These are phyloP conservation scores for Chlamydomonas sphaeroides DNA, from an alignment of 139 green algal species.

Conservation along the genomic window DNA sequence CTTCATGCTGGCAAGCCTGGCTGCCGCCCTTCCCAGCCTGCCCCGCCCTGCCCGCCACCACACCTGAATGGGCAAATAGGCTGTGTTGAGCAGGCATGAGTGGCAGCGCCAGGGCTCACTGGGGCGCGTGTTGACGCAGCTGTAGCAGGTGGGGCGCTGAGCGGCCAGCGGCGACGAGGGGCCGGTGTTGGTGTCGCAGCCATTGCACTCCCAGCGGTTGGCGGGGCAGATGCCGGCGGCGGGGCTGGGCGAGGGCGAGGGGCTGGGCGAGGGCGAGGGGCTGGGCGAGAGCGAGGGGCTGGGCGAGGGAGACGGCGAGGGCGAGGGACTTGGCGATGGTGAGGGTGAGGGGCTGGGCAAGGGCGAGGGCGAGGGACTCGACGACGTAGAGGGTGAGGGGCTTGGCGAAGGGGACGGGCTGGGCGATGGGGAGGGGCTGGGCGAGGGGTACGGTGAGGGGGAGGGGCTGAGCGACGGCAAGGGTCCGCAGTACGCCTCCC, in stretches of 20 bases:
- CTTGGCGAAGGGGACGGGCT: neutral
- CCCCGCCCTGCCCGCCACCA: neutral
- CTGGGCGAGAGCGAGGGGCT: neutral
- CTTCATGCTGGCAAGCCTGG: no score
- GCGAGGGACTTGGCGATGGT: neutral
- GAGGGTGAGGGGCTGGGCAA: neutral
- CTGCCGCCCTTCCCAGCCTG: no score
- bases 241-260: neutral
- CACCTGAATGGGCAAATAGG: neutral
- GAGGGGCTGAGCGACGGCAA: neutral
- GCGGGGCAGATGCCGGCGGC: neutral
- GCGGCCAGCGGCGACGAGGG: neutral
- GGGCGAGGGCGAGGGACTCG: neutral
- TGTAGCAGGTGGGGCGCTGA: neutral
- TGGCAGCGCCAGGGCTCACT: neutral
- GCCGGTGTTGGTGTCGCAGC: neutral
- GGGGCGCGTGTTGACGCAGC: neutral
- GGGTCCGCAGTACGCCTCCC: constrained; percentile 12
- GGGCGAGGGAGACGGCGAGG: neutral
- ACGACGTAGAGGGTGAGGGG: neutral
- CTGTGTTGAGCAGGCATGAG: neutral
- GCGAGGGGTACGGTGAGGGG: neutral
- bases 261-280: neutral
- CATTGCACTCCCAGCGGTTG: neutral
- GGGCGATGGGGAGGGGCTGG: neutral